These are phyloP conservation scores for Tricholoma saponaceum DNA, from an alignment of 768 basidiomycete species.

Conservation along the genomic window DNA sequence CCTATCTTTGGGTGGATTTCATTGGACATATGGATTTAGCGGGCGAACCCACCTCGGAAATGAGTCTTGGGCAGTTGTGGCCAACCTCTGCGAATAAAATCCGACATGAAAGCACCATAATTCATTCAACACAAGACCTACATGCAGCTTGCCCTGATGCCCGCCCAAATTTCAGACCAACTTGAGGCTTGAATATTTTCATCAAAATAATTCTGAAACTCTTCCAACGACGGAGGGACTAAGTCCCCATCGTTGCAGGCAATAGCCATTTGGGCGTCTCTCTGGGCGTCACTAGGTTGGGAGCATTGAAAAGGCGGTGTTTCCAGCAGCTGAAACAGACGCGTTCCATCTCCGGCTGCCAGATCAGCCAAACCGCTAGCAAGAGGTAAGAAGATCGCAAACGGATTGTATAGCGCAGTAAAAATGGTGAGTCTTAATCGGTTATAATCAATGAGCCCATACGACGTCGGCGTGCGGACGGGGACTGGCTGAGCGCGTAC, in stretches of 20 bases:
- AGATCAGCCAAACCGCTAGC: constrained; percentile 33
- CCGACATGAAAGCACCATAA: neutral
- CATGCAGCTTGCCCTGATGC: constrained; percentile 26
- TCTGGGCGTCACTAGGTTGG: neutral
- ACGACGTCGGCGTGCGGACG: constrained; percentile 22
- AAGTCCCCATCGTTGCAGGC: constrained; percentile 32
- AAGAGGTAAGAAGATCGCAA: constrained; percentile 25
- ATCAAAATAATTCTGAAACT: constrained; percentile 24
- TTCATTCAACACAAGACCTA: constrained; percentile 13
- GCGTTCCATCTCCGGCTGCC: constrained; percentile 24
- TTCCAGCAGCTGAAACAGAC: constrained; percentile 18
- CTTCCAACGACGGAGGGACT: constrained; percentile 23
- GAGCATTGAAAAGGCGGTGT: constrained; percentile 25
- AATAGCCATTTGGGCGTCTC: constrained; percentile 22
- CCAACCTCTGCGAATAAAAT: constrained; percentile 16
- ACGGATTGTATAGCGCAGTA: constrained; percentile 31
- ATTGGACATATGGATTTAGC: neutral
- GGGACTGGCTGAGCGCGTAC: constrained; percentile 30
- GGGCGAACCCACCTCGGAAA: constrained; percentile 16
- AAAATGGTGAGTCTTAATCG: constrained; percentile 28
- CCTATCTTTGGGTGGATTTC: constrained; percentile 10
- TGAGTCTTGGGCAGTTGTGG: constrained; percentile 17
- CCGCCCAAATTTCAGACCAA: constrained; percentile 30
- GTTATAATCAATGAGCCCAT: constrained; percentile 35
- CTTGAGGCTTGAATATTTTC: constrained; percentile 19